Conservation (phyloP, 83 land plant genomes). For the Diphasiastrum complanatum region DNA sequence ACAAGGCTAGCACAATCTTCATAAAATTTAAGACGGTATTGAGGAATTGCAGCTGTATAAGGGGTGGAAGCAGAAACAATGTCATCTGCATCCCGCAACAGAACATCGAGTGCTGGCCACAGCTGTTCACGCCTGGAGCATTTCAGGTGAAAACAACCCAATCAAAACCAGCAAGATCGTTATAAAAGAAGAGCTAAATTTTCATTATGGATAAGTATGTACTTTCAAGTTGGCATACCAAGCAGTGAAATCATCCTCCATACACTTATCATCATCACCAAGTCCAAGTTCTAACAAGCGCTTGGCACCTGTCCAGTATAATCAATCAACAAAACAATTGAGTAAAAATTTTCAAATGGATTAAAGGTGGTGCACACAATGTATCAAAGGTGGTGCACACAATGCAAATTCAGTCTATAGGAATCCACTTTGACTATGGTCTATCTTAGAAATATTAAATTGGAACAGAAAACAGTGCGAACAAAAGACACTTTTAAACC, state of each 20-base stretch:
- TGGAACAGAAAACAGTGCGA: too few relatives aligned
- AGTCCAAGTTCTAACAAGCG: slow-evolving; percentile 71
- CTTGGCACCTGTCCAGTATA: slow-evolving; percentile 58
- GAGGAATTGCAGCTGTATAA: slow-evolving; percentile 79
- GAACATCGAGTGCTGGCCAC: slow-evolving; percentile 80
- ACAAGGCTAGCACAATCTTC: slow-evolving; percentile 23
- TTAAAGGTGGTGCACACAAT: too few relatives aligned
- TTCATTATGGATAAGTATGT: neutral
- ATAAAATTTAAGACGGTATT: slow-evolving; percentile 66
- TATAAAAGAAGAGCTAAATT: neutral
- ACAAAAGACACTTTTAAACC: too few relatives aligned
- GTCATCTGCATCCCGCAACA: slow-evolving; percentile 66
- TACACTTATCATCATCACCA: slow-evolving; percentile 98
- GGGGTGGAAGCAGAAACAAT: slow-evolving; percentile 46
- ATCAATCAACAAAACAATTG: too few relatives aligned
- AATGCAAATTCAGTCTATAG: too few relatives aligned
- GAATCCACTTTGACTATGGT: too few relatives aligned
- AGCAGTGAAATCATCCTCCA: slow-evolving; percentile 96
- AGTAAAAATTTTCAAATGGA: too few relatives aligned
- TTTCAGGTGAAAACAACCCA: neutral
- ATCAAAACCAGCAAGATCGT: neutral
- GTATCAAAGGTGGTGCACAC: too few relatives aligned
- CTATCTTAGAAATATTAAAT: too few relatives aligned
- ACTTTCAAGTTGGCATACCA: slow-evolving; percentile 43
- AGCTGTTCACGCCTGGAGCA: slow-evolving; percentile 65